These are phyloP conservation scores for Saccharomycodes ludwigii DNA, from an alignment of 805 yeast genomes.

Conservation along the genomic window DNA sequence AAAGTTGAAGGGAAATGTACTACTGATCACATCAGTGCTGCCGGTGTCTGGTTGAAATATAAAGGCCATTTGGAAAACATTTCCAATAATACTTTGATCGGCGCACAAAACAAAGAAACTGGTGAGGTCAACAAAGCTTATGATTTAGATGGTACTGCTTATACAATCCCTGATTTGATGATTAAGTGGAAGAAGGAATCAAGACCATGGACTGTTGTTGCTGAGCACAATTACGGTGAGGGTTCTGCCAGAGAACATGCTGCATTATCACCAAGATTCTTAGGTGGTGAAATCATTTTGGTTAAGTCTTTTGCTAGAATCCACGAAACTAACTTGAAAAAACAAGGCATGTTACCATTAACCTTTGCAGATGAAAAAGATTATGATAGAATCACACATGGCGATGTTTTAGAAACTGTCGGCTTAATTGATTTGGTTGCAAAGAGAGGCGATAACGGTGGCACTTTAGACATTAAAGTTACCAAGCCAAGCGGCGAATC, in stretches of 20 bases:
- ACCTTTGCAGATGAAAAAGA: constrained; percentile 85
- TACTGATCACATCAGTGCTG: constrained; percentile 96
- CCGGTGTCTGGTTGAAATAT: constrained; percentile 97
- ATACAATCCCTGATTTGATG: constrained; percentile 92
- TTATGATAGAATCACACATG: constrained; percentile 67
- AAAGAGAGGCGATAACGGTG: constrained; percentile 82
- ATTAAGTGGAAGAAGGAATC: constrained; percentile 81
- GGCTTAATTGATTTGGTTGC: constrained; percentile 65
- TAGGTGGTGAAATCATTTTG: constrained; percentile 80
- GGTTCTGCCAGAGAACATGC: constrained; percentile 99
- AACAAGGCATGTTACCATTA: constrained; percentile 94
- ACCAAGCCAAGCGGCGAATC: constrained; percentile 62
- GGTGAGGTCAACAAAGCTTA: constrained; percentile 89
- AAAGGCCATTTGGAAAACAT: constrained; percentile 96
- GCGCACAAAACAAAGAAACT: constrained; percentile 94
- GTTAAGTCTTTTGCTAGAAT: constrained; percentile 96
- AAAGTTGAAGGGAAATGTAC: constrained; percentile 98
- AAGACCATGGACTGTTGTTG: constrained; percentile 89
- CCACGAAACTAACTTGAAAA: constrained; percentile 95
- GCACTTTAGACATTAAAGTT: constrained; percentile 56
- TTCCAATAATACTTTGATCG: constrained; percentile 87
- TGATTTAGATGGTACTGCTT: constrained; percentile 68
- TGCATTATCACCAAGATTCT: constrained; percentile 86
- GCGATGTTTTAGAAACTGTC: constrained; percentile 68
- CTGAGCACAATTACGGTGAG: constrained; percentile 97